These are phyloP conservation scores for Ceratobasidium sp. DNA, from an alignment of 1,284 basidiomycete genomes.

Conservation along the genomic window DNA sequence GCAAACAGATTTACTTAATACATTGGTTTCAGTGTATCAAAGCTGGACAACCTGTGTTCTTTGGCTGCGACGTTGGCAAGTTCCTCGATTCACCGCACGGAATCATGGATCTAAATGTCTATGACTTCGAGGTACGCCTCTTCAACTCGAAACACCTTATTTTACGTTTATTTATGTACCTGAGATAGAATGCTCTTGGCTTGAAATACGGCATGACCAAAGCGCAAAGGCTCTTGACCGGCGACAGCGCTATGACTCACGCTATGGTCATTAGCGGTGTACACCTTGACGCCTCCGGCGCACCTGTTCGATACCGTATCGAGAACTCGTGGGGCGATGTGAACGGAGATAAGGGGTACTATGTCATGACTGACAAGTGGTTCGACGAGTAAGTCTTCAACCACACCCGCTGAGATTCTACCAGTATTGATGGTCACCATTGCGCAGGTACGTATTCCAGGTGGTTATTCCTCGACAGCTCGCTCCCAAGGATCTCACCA, in stretches of 20 bases:
- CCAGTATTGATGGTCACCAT: conserved; percentile 51
- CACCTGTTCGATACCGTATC: conserved; percentile 89
- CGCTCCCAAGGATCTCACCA: conserved; percentile 82
- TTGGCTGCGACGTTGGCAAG: conserved; percentile 91
- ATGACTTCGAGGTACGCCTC: conserved; percentile 78
- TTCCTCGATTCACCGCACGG: conserved; percentile 78
- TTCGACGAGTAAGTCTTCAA: conserved; percentile 82
- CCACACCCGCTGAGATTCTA: conserved; percentile 40
- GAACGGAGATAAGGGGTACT: conserved; percentile 88
- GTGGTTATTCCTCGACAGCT: conserved; percentile 86
- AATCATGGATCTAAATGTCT: conserved; percentile 89
- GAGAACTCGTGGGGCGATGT: conserved; percentile 96
- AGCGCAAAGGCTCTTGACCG: conserved; percentile 84
- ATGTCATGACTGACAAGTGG: conserved; percentile 93
- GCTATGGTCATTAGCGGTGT: conserved; percentile 91
- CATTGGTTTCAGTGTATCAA: conserved; percentile 73
- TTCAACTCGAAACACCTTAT: conserved; percentile 17
- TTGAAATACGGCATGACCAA: conserved; percentile 76
- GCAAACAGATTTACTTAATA: not conserved
- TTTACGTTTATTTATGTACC: conserved; percentile 3
- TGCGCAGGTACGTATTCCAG: conserved; percentile 82
- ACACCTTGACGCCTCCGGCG: conserved; percentile 83
- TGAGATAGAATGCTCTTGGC: conserved; percentile 66
- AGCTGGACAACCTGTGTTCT: conserved; percentile 92
- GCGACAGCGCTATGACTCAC: conserved; percentile 91